These are phyloP conservation scores for Phoma sp. DNA, from an alignment of 2,329 filamentous ascomycete species.

Conservation along the genomic window DNA sequence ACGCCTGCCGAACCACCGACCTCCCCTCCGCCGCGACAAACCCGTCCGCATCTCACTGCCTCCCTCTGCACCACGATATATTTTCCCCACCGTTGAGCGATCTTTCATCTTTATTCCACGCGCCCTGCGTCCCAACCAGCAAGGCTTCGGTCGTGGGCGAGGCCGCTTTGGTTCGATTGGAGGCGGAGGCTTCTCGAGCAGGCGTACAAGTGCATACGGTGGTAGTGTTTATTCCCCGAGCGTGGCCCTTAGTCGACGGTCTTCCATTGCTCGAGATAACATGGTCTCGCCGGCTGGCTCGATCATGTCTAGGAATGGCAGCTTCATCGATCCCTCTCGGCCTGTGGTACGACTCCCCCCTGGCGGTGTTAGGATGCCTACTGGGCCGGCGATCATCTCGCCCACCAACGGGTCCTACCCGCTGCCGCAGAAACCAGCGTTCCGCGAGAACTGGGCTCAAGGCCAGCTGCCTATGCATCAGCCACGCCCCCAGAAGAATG, in stretches of 20 bases:
- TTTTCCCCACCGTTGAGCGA: constrained; percentile 86
- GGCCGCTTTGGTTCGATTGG: constrained; percentile 74
- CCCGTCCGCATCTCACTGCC: constrained; percentile 93
- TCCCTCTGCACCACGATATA: constrained; percentile 79
- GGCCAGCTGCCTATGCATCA: constrained; percentile 83
- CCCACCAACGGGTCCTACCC: constrained; percentile 53
- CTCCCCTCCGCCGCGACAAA: constrained; percentile 92
- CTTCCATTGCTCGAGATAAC: constrained; percentile 75
- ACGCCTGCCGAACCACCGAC: constrained; percentile 91
- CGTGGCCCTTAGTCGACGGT: constrained; percentile 85
- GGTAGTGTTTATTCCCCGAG: constrained; percentile 88
- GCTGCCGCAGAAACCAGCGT: constrained; percentile 62
- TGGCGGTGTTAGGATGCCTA: constrained; percentile 51
- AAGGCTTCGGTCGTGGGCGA: constrained; percentile 71
- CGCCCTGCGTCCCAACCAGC: constrained; percentile 90
- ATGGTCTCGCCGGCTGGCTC: constrained; percentile 84
- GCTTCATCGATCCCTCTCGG: constrained; percentile 65
- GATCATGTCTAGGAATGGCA: constrained; percentile 70
- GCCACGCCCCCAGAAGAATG: constrained; percentile 90
- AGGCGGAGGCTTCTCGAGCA: constrained; percentile 70
- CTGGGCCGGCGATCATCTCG: constrained; percentile 38
- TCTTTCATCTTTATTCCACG: constrained; percentile 99
- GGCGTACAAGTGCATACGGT: constrained; percentile 82
- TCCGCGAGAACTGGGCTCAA: constrained; percentile 65
- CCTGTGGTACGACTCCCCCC: constrained; percentile 87